These are phyloP conservation scores for Suillus sp. DNA, from an alignment of 768 basidiomycete genomes.

Conservation along the genomic window DNA sequence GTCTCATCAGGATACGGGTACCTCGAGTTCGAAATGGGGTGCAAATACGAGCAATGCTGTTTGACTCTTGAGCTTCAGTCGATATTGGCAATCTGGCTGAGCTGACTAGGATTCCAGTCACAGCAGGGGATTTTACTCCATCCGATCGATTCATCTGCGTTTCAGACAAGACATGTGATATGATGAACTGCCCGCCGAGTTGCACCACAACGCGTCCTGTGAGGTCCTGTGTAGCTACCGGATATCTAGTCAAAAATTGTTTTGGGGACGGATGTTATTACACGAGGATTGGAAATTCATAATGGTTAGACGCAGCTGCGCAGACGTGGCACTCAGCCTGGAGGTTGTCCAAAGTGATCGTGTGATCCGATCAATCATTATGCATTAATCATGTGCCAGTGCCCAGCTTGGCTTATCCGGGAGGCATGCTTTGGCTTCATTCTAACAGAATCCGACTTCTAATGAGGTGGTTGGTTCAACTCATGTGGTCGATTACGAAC, in stretches of 20 bases:
- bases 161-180: neutral
- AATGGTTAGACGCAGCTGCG: neutral
- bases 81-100: neutral
- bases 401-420: neutral
- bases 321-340: constrained; percentile 1
- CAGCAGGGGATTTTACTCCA: neutral
- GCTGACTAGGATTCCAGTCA: neutral
- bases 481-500: neutral
- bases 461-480: neutral
- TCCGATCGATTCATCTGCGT: neutral
- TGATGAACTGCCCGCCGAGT: too few species aligned
- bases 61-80: neutral
- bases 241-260: neutral
- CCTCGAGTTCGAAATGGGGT: neutral
- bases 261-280: neutral
- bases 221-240: neutral
- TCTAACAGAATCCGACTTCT: too few species aligned
- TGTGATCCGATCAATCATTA: neutral
- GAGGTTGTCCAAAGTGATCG: neutral
- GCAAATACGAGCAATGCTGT: neutral
- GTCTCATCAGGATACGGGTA: neutral
- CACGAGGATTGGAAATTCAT: neutral
- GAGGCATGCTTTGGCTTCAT: neutral
- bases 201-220: neutral
- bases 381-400: neutral